A percentile compares a stretch with the other conserved stretches of the same genome.
Evolutionary conservation across 352 stramenopile genomes (phyloP).

Genomic region (Phytophthora idaei): DNA sequence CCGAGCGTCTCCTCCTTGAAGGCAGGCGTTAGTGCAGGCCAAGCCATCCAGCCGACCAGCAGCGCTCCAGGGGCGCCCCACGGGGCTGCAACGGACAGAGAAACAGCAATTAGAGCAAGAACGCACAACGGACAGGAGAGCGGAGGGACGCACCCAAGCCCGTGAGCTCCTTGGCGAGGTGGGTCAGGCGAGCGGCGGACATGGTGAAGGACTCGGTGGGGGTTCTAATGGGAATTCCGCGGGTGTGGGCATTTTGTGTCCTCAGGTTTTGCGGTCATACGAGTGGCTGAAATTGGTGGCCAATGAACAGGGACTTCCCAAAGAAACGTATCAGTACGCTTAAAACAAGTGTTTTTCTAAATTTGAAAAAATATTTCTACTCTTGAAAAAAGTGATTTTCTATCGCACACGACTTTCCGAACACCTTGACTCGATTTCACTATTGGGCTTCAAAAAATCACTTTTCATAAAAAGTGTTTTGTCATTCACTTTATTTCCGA

Average conservation of each 20-base stretch:
- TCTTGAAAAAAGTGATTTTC: too few species aligned
- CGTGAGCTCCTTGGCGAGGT: constrained; percentile 61
- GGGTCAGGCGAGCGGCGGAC: constrained; percentile 41
- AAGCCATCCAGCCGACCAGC: constrained; percentile 70
- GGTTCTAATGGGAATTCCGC: constrained; percentile 13
- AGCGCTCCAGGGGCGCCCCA: constrained; percentile 62
- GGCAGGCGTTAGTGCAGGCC: constrained; percentile 64
- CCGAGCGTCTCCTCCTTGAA: constrained; percentile 85
- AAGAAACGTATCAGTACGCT: not conserved
- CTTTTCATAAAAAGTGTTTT: too few species aligned
- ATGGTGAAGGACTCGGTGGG: constrained; percentile 10
- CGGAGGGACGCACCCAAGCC: constrained; percentile 46
- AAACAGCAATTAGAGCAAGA: not conserved
- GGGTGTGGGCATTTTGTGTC: constrained; percentile 8
- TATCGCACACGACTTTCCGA: too few species aligned
- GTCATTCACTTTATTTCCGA: too few species aligned
- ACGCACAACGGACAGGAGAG: not conserved
- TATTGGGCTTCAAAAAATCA: too few species aligned
- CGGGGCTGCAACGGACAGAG: constrained; percentile 29
- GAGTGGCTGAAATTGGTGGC: not conserved
- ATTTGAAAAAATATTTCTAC: not conserved
- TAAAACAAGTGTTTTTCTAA: not conserved
- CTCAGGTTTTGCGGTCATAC: not conserved
- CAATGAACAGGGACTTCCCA: constrained; percentile 3
- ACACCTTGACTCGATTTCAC: too few species aligned